These are phyloP conservation scores for Aspergillus ustus DNA, from an alignment of 2,329 filamentous ascomycete genomes.

Conservation along the genomic window DNA sequence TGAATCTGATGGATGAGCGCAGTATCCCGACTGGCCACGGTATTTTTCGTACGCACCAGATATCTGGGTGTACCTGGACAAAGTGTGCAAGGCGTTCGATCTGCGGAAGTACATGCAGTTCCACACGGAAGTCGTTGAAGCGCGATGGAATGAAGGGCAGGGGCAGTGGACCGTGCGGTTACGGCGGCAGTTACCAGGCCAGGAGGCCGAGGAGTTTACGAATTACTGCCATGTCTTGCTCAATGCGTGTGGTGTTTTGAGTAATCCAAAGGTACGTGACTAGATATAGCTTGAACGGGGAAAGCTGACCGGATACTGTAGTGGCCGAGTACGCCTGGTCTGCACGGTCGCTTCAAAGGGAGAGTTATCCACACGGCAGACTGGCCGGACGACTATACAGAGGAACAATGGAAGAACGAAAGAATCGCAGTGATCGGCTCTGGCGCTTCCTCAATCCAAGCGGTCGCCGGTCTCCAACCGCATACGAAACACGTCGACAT, in stretches of 20 bases:
- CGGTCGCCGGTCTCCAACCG: background rate
- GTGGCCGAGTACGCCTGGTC: conserved; percentile 11
- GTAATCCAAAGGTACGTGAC: background rate
- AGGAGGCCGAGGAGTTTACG: background rate
- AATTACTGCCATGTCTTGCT: conserved; percentile 14
- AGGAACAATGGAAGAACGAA: background rate
- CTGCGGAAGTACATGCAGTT: conserved; percentile 8
- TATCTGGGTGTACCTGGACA: conserved; percentile 8
- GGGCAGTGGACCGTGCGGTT: conserved; percentile 4
- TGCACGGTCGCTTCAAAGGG: conserved; percentile 15
- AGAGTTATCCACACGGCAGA: conserved; percentile 7
- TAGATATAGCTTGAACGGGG: too few species aligned
- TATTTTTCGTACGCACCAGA: conserved; percentile 9
- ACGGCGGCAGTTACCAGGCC: background rate
- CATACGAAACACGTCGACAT: background rate
- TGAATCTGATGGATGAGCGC: background rate
- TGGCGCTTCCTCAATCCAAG: conserved; percentile 1
- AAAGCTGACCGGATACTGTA: background rate
- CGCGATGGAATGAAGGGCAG: background rate
- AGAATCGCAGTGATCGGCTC: conserved; percentile 4
- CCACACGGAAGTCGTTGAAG: background rate
- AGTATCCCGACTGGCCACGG: conserved; percentile 6
- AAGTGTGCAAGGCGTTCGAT: background rate
- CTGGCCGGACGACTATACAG: conserved; percentile 1
- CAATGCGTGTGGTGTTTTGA: conserved; percentile 12